Evolutionary conservation across 805 yeast genomes (phyloP).

Genomic region (Sugiyamaella lignohabitans): DNA sequence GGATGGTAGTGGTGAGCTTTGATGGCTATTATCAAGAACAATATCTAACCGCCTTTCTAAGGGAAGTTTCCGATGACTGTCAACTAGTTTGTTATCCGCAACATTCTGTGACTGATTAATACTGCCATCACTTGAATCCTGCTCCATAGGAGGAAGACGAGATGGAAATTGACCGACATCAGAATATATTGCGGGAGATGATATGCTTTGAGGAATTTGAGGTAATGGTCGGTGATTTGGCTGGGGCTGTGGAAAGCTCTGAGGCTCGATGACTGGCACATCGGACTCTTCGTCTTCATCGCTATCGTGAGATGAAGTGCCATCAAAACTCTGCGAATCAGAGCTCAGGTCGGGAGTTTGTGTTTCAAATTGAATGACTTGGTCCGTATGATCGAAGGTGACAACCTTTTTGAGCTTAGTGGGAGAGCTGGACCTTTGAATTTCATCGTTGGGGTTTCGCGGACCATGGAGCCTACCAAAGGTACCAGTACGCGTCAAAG

Average conservation of each 20-base stretch:
- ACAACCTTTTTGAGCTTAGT: slow-evolving; percentile 22
- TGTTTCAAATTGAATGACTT: slow-evolving; percentile 23
- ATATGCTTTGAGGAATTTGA: slow-evolving; percentile 13
- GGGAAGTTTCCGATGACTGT: not conserved
- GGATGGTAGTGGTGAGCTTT: not conserved
- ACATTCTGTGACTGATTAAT: not conserved
- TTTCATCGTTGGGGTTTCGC: slow-evolving; percentile 5
- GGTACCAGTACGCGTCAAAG: slow-evolving; percentile 16
- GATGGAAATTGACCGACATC: slow-evolving; percentile 1
- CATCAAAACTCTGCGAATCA: slow-evolving; percentile 9
- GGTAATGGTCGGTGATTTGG: slow-evolving; percentile 19
- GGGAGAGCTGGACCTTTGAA: slow-evolving; percentile 1
- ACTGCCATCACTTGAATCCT: not conserved
- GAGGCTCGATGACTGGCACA: slow-evolving; percentile 23
- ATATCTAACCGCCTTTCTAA: slow-evolving; percentile 5
- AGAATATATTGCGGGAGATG: slow-evolving; percentile 1
- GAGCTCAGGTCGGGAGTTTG: slow-evolving; percentile 20
- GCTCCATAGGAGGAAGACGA: not conserved
- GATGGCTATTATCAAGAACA: slow-evolving; percentile 1
- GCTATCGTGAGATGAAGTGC: not conserved
- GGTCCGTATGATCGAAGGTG: slow-evolving; percentile 21
- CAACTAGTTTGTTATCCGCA: not conserved
- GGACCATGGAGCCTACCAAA: slow-evolving; percentile 18
- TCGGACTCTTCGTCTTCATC: slow-evolving; percentile 4
- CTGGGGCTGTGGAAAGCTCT: not conserved